Percentiles rank a stretch among this genome's conserved stretches.
Conservation (phyloP, 2,329 filamentous ascomycete species). For the Cladosporium colombiae region DNA sequence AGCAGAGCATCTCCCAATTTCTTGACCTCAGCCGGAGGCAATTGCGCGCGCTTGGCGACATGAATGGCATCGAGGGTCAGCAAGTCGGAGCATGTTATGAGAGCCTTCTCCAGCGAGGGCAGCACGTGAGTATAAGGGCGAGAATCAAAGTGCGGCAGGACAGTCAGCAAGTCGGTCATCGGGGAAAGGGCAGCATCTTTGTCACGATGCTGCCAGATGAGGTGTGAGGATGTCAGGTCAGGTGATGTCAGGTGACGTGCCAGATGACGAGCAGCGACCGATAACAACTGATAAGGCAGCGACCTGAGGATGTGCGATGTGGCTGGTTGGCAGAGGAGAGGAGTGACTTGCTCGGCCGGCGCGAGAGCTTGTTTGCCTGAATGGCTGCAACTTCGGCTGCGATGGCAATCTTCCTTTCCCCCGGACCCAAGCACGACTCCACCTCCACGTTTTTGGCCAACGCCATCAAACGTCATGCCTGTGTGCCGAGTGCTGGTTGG, state of each 20-base stretch:
- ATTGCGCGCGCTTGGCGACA: conserved; percentile 79
- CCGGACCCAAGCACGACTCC: conserved; percentile 12
- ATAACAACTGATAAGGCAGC: not conserved
- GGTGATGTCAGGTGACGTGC: conserved; percentile 6
- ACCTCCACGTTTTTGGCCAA: not conserved
- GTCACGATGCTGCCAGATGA: conserved; percentile 22
- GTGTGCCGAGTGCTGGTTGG: conserved; percentile 12
- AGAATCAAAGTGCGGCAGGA: conserved; percentile 77
- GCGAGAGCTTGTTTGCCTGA: conserved; percentile 1
- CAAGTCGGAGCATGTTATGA: conserved; percentile 78
- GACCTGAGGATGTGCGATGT: not conserved
- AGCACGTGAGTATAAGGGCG: conserved; percentile 73
- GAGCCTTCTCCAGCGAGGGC: conserved; percentile 74
- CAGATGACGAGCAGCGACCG: not conserved
- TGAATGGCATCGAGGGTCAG: conserved; percentile 80
- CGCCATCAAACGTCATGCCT: conserved; percentile 14
- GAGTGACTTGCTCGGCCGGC: not conserved
- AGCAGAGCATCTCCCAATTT: conserved; percentile 70
- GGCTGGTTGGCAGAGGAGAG: not conserved
- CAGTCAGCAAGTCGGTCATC: conserved; percentile 83
- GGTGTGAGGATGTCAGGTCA: conserved; percentile 1
- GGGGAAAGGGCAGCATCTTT: conserved; percentile 35
- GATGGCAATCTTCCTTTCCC: conserved; percentile 22
- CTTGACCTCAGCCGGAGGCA: conserved; percentile 79
- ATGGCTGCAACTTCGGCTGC: not conserved